Base-by-base conservation (phyloP, 1,284 basidiomycete species). In the Ceratobasidium sp. region DNA sequence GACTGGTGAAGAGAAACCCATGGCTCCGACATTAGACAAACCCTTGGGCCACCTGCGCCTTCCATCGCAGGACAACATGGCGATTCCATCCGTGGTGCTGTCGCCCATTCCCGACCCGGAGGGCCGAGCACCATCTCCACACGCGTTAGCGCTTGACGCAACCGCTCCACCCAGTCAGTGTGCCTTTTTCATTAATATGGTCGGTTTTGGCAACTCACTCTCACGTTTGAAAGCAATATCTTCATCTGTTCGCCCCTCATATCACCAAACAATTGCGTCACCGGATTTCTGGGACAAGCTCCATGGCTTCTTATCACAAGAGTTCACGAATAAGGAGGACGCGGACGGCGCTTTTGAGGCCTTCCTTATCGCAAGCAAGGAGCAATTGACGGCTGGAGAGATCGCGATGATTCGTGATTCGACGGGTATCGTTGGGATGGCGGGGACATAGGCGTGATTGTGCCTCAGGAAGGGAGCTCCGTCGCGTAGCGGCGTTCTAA, bases 231-330 rank as follows among this genome's bases (percentile, higher is more conserved):
- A 35, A 14, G 43, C 38, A 69, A 50, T 69, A 54, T 57, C 64
- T 28, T 69, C 64, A 9, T 69, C 78, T 77, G 16, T 79, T 78
- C n/a, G 77, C 77, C 28, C 74, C 5, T 69, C 78, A 0, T 95
- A 91, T 81, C 92, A 94, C 77, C 78, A 83, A 41, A 86, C 85
- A 18, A 83, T 95, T n/a, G 83, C 91, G 1, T 83, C 88, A 43
- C 91, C 93, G 0, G 85, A 83, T 58, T 95, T 94, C 79, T 96
- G 94, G 94, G 83, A 86, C 64, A 84, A 85, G 55, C 78, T 96
- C 14, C 83, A 89, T 73, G 79, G 78, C 38, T 91, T 94, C 79
- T 84, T 95, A 75, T 83, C 87, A 90, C 63, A 85, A 82, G 46
- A 57, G 55, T 63, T 75, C 54, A 26, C 54, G 26, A 61, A 46